Conservation (phyloP, 2,329 filamentous ascomycete species). For the Colletotrichum paranaense region DNA sequence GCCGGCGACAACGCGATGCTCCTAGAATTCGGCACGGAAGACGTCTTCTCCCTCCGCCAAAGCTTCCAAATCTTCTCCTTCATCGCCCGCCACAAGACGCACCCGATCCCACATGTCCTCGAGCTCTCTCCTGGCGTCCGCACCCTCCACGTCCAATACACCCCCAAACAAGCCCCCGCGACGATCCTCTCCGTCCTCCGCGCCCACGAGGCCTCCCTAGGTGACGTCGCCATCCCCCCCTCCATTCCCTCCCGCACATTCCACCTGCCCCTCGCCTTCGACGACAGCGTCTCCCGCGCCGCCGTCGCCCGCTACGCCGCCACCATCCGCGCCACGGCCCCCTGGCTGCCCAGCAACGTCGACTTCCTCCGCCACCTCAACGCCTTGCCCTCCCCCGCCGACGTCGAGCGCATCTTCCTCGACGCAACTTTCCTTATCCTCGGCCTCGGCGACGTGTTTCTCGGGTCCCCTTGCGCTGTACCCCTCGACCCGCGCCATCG, state of each 20-base stretch:
- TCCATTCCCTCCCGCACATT: constrained; percentile 45
- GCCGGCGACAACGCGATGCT: constrained; percentile 49
- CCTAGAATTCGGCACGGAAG: constrained; percentile 45
- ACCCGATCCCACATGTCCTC: constrained; percentile 42
- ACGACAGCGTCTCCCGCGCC: constrained; percentile 53
- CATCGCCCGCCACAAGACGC: constrained; percentile 43
- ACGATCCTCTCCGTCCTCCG: constrained; percentile 38
- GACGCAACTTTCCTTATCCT: constrained; percentile 50
- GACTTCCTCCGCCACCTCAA: constrained; percentile 58
- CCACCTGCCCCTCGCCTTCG: constrained; percentile 50
- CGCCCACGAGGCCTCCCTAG: constrained; percentile 40
- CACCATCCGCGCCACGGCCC: constrained; percentile 69
- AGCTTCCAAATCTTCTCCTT: constrained; percentile 49
- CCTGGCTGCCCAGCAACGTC: constrained; percentile 72
- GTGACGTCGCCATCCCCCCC: constrained; percentile 31
- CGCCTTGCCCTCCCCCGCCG: constrained; percentile 39
- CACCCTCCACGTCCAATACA: constrained; percentile 47
- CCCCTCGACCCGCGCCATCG: constrained; percentile 49
- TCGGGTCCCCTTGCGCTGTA: constrained; percentile 50
- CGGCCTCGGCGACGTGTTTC: constrained; percentile 53
- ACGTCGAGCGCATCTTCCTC: constrained; percentile 41
- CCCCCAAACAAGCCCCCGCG: constrained; percentile 32
- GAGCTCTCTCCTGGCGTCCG: constrained; percentile 49
- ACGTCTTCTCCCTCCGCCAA: constrained; percentile 45
- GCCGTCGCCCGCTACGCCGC: constrained; percentile 71